Conservation (phyloP, 176 grass and related monocot species). For the Luzula sylvatica region DNA sequence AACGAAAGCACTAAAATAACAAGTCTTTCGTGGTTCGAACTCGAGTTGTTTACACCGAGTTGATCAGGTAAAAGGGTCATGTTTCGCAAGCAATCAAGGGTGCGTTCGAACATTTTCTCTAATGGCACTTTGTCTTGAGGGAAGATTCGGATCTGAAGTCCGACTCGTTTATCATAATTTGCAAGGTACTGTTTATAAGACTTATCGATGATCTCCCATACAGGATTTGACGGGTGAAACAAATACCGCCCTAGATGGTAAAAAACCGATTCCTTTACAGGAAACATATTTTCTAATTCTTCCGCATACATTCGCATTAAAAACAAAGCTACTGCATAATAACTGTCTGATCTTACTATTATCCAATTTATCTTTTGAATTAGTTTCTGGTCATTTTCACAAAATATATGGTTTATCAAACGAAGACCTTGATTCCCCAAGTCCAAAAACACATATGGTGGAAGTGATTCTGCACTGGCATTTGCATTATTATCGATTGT, state of each 20-base stretch:
- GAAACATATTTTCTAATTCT: constrained; percentile 41
- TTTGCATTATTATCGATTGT: not conserved
- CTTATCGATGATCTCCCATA: constrained; percentile 37
- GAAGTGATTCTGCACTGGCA: not conserved
- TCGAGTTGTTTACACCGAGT: not conserved
- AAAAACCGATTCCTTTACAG: constrained; percentile 37
- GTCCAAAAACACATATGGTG: constrained; percentile 35
- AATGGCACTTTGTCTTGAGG: constrained; percentile 37
- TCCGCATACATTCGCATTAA: constrained; percentile 39
- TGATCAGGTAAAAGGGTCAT: constrained; percentile 30
- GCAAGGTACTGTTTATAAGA: constrained; percentile 52
- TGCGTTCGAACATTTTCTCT: constrained; percentile 61
- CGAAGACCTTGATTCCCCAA: constrained; percentile 17
- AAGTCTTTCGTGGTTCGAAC: constrained; percentile 21
- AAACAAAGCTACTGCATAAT: constrained; percentile 59
- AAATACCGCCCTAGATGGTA: constrained; percentile 59
- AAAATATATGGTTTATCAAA: constrained; percentile 51
- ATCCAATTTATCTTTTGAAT: constrained; percentile 41
- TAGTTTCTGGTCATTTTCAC: constrained; percentile 32
- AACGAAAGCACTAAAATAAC: constrained; percentile 52
- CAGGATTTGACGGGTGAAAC: constrained; percentile 46
- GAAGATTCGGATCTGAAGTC: constrained; percentile 59
- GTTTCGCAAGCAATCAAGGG: constrained; percentile 36
- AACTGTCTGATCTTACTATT: constrained; percentile 44
- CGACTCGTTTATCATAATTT: constrained; percentile 44